Evolutionary conservation across 2,329 filamentous ascomycete genomes (phyloP).

Genomic region (Phaeosphaeriaceae sp.): DNA sequence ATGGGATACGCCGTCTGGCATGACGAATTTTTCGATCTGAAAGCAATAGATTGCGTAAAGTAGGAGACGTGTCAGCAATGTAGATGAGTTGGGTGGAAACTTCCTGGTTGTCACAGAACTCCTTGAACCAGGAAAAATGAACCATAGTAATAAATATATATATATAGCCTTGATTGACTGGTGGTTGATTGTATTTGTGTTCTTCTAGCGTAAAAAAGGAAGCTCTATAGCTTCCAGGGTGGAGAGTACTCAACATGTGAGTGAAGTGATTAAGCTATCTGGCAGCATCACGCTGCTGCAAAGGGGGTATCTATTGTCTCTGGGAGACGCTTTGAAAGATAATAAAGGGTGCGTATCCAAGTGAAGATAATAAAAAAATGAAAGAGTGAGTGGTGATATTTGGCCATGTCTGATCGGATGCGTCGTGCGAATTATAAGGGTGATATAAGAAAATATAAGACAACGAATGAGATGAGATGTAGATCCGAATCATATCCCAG

Average conservation of each 20-base stretch:
- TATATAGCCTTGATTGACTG: no score
- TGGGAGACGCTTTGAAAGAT: slow-evolving; percentile 1
- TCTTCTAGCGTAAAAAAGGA: no score
- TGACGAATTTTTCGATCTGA: slow-evolving; percentile 42
- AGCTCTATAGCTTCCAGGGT: no score
- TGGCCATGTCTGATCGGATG: slow-evolving; percentile 21
- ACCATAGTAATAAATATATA: no score
- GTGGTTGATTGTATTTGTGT: no score
- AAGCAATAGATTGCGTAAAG: not conserved
- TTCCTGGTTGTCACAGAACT: no score
- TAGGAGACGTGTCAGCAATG: not conserved
- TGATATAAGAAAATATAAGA: slow-evolving; percentile 27
- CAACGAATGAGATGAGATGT: slow-evolving; percentile 29
- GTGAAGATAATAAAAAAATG: not conserved
- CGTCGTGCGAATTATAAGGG: slow-evolving; percentile 24
- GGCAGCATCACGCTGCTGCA: not conserved
- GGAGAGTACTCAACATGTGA: not conserved
- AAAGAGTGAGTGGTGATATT: slow-evolving; percentile 6
- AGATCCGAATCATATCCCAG: slow-evolving; percentile 11
- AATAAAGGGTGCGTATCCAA: not conserved
- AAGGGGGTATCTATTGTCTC: slow-evolving; percentile 7
- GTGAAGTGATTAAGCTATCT: slow-evolving; percentile 3
- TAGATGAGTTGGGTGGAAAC: no score
- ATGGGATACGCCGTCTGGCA: slow-evolving; percentile 45
- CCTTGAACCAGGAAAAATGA: no score